phyloP scores from a whole-genome alignment of 192 early-diverging fungal genomes.

The Dimargaris xerosporica region DNA sequence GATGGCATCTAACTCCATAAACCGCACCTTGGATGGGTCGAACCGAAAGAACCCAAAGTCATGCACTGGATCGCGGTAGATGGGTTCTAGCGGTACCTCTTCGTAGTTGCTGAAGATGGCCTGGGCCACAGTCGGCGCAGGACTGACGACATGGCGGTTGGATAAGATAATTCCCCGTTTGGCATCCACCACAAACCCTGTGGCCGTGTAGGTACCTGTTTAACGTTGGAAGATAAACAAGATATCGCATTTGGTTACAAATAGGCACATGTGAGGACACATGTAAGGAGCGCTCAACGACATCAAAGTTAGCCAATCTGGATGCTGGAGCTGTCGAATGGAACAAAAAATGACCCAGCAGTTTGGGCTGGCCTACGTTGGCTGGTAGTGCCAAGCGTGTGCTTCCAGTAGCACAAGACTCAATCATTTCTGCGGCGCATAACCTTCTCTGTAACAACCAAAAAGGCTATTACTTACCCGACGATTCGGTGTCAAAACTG shows the following conservation, averaged over 20 bases:
- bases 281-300: too few species aligned
- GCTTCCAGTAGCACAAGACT: too few species aligned
- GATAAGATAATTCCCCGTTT: conserved; percentile 58
- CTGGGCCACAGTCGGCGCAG: conserved; percentile 54
- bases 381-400: too few species aligned
- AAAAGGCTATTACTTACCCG: conserved; percentile 10
- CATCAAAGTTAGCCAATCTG: too few species aligned
- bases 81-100: conserved; percentile 49
- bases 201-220: conserved; percentile 44
- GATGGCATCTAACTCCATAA: conserved; percentile 52
- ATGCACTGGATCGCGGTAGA: conserved; percentile 70
- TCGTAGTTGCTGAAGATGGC: conserved; percentile 62
- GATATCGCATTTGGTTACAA: too few species aligned
- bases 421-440: too few species aligned
- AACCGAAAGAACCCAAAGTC: conserved; percentile 75
- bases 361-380: too few species aligned
- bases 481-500: conserved; percentile 64
- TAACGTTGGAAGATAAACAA: too few species aligned
- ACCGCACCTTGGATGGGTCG: conserved; percentile 47
- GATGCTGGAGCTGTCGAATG: too few species aligned
- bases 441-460: too few species aligned
- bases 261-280: too few species aligned
- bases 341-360: too few species aligned
- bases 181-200: conserved; percentile 67
- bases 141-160: conserved; percentile 66